Conservation (phyloP, 2,329 filamentous ascomycete genomes). For the Balansia obtecta region DNA sequence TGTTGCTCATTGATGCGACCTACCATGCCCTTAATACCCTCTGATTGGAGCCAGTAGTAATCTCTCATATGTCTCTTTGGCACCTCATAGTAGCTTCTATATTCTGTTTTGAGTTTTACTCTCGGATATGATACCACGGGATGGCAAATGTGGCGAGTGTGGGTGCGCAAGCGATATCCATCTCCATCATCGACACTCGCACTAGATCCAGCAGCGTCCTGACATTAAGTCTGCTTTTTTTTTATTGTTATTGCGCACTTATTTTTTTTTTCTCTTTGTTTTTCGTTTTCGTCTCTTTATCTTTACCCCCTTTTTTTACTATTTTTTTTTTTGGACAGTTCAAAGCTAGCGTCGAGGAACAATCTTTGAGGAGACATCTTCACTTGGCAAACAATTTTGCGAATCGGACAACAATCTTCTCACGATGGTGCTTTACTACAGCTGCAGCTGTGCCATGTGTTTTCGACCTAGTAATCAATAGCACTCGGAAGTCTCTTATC, state of each 20-base stretch:
- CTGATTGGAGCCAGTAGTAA: constrained; percentile 2
- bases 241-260: neutral
- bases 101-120: constrained; percentile 5
- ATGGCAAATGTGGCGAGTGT: constrained; percentile 6
- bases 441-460: neutral
- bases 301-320: constrained; percentile 4
- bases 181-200: constrained; percentile 7
- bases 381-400: neutral
- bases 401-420: neutral
- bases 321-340: constrained; percentile 9
- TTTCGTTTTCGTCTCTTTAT: constrained; percentile 9
- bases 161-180: constrained; percentile 2
- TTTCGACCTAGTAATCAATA: neutral
- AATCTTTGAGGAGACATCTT: constrained; percentile 3
- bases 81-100: constrained; percentile 7
- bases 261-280: constrained; percentile 8
- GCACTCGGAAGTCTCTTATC: neutral
- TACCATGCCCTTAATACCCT: neutral
- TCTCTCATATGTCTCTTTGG: constrained; percentile 1
- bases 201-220: constrained; percentile 8
- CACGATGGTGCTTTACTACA: neutral
- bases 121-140: constrained; percentile 16
- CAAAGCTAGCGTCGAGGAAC: constrained; percentile 7
- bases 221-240: constrained; percentile 9
- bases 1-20: neutral